phyloP scores from a whole-genome alignment of 257 asterid species.

The Dorcoceras hygrometricum region DNA sequence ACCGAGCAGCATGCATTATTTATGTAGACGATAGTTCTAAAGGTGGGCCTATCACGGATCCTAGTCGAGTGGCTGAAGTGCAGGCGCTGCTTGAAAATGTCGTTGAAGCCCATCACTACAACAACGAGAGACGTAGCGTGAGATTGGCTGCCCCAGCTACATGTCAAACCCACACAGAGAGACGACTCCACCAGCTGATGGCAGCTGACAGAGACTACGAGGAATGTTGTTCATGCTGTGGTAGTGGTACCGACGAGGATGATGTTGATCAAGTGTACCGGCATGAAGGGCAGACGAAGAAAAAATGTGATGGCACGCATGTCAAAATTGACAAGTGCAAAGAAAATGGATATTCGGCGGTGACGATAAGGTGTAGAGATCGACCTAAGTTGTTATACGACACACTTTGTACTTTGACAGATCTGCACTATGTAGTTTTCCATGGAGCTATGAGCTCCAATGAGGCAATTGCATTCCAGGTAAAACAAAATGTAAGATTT shows the following conservation, averaged over 20 bases:
- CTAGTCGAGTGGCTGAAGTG: conserved; percentile 52
- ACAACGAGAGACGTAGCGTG: conserved; percentile 58
- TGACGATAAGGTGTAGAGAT: conserved; percentile 44
- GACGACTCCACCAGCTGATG: conserved; percentile 97
- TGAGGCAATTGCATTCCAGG: conserved; percentile 56
- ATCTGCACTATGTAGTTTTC: conserved; percentile 54
- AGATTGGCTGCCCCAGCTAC: conserved; percentile 48
- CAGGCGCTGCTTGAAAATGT: conserved; percentile 73
- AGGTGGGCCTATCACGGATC: conserved; percentile 44
- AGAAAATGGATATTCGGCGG: conserved; percentile 43
- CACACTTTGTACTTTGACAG: conserved; percentile 53
- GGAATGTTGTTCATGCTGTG: conserved; percentile 54
- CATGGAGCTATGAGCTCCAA: conserved; percentile 51
- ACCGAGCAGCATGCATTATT: conserved; percentile 69
- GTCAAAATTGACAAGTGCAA: conserved; percentile 40
- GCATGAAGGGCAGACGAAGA: conserved; percentile 17
- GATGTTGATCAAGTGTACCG: conserved; percentile 30
- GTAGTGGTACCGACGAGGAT: conserved; percentile 26
- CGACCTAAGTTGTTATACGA: conserved; percentile 58
- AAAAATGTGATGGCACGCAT: conserved; percentile 49
- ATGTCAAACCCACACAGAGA: conserved; percentile 71
- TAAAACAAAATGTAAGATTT: conserved; percentile 8
- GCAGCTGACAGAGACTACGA: conserved; percentile 72
- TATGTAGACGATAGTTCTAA: conserved; percentile 47
- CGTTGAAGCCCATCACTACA: conserved; percentile 70